These are phyloP conservation scores for Strombidium stylifer DNA, from an alignment of 73 alveolate species.

Conservation along the genomic window DNA sequence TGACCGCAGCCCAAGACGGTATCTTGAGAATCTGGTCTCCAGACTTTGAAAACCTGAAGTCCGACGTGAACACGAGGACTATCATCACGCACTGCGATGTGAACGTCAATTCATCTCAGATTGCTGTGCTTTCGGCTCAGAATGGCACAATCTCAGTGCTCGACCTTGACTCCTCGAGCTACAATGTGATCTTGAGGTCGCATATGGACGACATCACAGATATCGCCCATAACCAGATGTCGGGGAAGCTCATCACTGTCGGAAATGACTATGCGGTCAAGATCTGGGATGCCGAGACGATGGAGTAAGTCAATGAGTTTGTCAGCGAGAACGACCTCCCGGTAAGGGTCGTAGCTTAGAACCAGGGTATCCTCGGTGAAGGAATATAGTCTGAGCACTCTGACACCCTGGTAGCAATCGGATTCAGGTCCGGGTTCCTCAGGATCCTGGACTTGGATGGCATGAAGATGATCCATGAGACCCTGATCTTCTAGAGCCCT, in stretches of 20 bases:
- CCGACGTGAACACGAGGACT: conserved; percentile 51
- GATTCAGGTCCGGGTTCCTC: conserved; percentile 67
- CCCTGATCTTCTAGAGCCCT: conserved; percentile 39
- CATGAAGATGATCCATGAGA: conserved; percentile 41
- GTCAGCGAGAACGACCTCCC: conserved; percentile 39
- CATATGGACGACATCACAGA: conserved; percentile 43
- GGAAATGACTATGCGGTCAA: conserved; percentile 29
- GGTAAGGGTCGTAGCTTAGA: conserved; percentile 31
- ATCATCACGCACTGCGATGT: conserved; percentile 20
- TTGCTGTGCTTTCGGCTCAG: conserved; percentile 24
- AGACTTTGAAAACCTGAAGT: conserved; percentile 31
- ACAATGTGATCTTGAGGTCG: conserved; percentile 26
- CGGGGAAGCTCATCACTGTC: conserved; percentile 25
- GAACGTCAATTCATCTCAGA: conserved; percentile 15
- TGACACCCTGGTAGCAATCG: conserved; percentile 42
- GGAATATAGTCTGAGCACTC: conserved; percentile 22
- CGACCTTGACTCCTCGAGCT: conserved; percentile 40
- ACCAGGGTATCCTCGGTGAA: conserved; percentile 29
- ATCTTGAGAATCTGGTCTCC: conserved; percentile 45
- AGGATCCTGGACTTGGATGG: conserved; percentile 51
- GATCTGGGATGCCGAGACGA: conserved; percentile 52
- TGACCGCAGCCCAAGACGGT: conserved; percentile 49
- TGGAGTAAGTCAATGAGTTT: conserved; percentile 45
- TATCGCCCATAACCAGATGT: conserved; percentile 14
- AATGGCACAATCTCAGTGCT: conserved; percentile 23